Evolutionary conservation across 169 alveolate genomes (phyloP).

Genomic region (Cryptosporidium viatorum): DNA sequence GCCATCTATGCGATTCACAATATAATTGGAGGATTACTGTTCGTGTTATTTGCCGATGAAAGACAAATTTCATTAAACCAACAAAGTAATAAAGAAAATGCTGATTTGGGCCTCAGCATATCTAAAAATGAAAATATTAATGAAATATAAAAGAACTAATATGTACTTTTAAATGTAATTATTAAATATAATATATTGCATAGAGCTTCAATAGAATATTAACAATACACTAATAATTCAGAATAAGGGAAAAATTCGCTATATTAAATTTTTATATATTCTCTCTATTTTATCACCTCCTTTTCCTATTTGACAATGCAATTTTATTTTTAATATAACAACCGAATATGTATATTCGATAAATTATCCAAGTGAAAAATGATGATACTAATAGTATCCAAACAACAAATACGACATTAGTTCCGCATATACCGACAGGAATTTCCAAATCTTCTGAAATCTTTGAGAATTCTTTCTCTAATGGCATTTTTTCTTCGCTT

Average conservation of each 20-base stretch:
- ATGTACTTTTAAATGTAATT: not conserved
- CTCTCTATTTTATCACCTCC: not conserved
- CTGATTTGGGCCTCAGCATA: not conserved
- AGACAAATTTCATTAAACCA: constrained; percentile 1
- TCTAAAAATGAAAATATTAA: not conserved
- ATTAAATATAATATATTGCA: not conserved
- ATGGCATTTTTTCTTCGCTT: not conserved
- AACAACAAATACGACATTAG: constrained; percentile 9
- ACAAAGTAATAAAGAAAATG: not conserved
- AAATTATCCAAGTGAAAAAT: not conserved
- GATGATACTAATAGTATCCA: constrained; percentile 20
- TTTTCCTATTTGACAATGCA: constrained; percentile 3
- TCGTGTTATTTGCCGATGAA: constrained; percentile 43
- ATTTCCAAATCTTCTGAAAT: constrained; percentile 49
- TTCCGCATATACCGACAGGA: constrained; percentile 60
- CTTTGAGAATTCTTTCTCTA: not conserved
- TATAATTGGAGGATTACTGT: constrained; percentile 51
- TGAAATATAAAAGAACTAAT: not conserved
- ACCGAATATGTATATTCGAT: constrained; percentile 4
- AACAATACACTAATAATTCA: not conserved
- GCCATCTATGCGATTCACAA: constrained; percentile 55
- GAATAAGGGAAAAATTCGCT: not conserved
- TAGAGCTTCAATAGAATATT: not conserved
- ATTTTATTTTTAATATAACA: constrained; percentile 22
- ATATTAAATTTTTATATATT: no score